These are phyloP conservation scores for Sporisorium exsertum DNA, from an alignment of 1,284 basidiomycete species.

Conservation along the genomic window DNA sequence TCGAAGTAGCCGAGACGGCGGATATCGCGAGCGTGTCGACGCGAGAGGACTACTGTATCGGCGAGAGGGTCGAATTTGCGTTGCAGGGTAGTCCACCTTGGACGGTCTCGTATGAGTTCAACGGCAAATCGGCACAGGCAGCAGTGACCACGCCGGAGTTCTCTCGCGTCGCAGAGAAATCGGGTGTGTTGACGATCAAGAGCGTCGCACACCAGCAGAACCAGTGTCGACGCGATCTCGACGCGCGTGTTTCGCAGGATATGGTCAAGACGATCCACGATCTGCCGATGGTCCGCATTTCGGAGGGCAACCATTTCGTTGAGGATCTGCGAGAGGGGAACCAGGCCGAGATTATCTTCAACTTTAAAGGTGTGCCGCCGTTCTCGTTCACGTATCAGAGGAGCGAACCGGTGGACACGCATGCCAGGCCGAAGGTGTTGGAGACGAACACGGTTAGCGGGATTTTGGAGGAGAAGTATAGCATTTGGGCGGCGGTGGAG, in stretches of 20 bases:
- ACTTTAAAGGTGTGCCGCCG: conserved; percentile 87
- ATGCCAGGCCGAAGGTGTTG: conserved; percentile 58
- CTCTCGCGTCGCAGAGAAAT: conserved; percentile 81
- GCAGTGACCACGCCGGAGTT: conserved; percentile 84
- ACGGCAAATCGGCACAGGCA: conserved; percentile 80
- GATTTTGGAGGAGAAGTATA: conserved; percentile 81
- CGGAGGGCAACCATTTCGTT: conserved; percentile 81
- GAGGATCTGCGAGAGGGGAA: conserved; percentile 83
- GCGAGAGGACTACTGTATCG: conserved; percentile 86
- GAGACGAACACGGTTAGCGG: conserved; percentile 74
- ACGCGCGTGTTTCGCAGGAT: conserved; percentile 27
- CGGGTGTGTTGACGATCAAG: conserved; percentile 83
- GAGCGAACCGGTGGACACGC: conserved; percentile 67
- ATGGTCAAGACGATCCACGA: conserved; percentile 82
- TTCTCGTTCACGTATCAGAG: conserved; percentile 80
- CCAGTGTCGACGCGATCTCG: conserved; percentile 71
- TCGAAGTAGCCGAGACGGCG: conserved; percentile 91
- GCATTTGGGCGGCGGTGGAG: conserved; percentile 87
- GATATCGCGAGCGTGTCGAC: conserved; percentile 86
- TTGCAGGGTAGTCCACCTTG: conserved; percentile 95
- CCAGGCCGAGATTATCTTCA: conserved; percentile 91
- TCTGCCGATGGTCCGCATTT: conserved; percentile 86
- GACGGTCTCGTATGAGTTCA: conserved; percentile 89
- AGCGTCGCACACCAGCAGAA: conserved; percentile 82
- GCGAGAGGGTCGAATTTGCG: conserved; percentile 89